A percentile compares a stretch with the other conserved stretches of the same genome.
Evolutionary conservation across 495 filamentous ascomycete species (phyloP).

Genomic region (Aspergillus nidulans): DNA sequence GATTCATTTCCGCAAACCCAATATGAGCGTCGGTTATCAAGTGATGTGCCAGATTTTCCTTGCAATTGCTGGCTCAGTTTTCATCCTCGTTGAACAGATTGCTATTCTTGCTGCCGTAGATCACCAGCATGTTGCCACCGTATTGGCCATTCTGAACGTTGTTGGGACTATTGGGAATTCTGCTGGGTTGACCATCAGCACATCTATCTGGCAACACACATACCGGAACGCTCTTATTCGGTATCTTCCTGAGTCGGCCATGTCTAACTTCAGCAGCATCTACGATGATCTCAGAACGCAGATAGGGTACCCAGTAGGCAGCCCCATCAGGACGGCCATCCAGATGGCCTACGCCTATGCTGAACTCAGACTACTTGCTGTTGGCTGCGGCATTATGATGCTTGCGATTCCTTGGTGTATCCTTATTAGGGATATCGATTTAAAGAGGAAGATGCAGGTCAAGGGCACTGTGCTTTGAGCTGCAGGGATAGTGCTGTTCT

Average conservation of each 20-base stretch:
- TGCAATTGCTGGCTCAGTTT: conserved; percentile 54
- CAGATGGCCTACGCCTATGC: conserved; percentile 52
- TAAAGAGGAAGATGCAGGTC: conserved; percentile 46
- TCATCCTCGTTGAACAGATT: conserved; percentile 61
- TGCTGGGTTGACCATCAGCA: conserved; percentile 55
- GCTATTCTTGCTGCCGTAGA: conserved; percentile 61
- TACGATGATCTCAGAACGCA: conserved; percentile 47
- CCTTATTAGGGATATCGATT: conserved; percentile 51
- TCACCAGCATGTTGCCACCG: conserved; percentile 63
- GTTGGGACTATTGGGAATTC: conserved; percentile 62
- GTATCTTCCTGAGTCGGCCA: conserved; percentile 49
- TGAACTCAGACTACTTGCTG: conserved; percentile 52
- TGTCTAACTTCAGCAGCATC: conserved; percentile 40
- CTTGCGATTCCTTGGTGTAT: conserved; percentile 39
- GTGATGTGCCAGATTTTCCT: conserved; percentile 73
- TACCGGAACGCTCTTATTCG: conserved; percentile 48
- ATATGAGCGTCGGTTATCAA: conserved; percentile 53
- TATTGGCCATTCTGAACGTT: conserved; percentile 59
- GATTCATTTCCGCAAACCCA: conserved; percentile 59
- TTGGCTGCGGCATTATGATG: conserved; percentile 38
- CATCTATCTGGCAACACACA: conserved; percentile 62
- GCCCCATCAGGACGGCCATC: conserved; percentile 48
- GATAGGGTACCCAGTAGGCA: conserved; percentile 47
- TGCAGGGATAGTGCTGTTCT: too few species aligned
- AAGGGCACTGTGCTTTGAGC: conserved; percentile 25